Evolutionary conservation across 2,329 filamentous ascomycete genomes (phyloP), one percentile per base, ranked within the genome.

Genomic region (Lasiodiplodia theobromae): DNA sequence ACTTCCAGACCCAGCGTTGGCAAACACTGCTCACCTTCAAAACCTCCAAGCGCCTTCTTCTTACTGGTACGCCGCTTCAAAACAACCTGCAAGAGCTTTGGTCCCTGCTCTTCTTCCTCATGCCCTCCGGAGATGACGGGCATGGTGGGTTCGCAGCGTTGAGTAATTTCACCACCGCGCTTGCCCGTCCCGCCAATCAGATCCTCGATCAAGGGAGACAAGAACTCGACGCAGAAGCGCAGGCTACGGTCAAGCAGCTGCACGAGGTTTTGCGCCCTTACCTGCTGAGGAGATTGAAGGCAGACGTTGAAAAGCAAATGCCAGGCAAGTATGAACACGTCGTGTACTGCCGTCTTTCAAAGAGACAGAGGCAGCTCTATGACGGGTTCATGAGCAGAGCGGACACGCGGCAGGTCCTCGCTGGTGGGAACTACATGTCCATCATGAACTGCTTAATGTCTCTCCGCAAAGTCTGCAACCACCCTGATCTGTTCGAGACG

Each of bases 381-480:
- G 96, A 99, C 80, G 95, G 95, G 1, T 99, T 98, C 80, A 89
- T 99, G 82, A 93, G 93, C 40, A 90, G 94, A 68, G 91, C 91
- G 3, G 93, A 97, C 74, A 98, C 96, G 0, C 90, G 93, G 71
- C 91, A 93, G 69, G 97, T 94, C 0, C 84, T 99, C 21, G 88
- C 93, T 2, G 96, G 93, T 1, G 96, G 96, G 34, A 99, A 98
- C 75, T 97, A 97, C 78, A 88, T 99, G 71, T 97, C 94, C 21
- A 97, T 99, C 77, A 98, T 98, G 81, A 97, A 97, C 78, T 98
- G 96, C 79, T 83, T 99, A 64, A 97, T 99, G 94, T 96, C 97
- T 77, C 85, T 99, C 66, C 90, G 96, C 60, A 97, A 98, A 78
- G 96, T 99, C 64, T 99, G 96, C 85, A 99, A 99, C 73, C 96